Evolutionary conservation across 106 monocot genomes (phyloP), one percentile per base, ranked within the genome.

Genomic region (Triglochin maritima): DNA sequence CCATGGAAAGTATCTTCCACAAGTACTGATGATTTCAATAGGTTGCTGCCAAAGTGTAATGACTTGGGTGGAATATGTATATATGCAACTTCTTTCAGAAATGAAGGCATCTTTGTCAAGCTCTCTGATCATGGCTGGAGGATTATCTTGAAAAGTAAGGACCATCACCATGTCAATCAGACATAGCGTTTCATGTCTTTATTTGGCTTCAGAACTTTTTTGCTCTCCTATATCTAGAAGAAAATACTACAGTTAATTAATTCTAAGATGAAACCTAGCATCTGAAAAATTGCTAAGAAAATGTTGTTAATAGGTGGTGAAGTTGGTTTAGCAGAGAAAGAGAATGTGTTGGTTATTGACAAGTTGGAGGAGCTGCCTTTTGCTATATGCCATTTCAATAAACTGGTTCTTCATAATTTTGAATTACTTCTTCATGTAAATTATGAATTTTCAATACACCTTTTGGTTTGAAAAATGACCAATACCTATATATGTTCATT

Each of bases 301-400:
- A 73, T 59, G 15, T 79, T 46, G 9, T 59, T 42, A 64, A 45
- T 63, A 90, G 90, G 80, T 77, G 56, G 14, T 64, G 66, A 71
- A 9, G 60, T 29, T 62, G 48, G n/a, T 71, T 50, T 14, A 5
- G 11, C 16, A 62, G 56, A 66, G 58, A 64, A 67, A 53, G 67
- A 63, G 55, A 65, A 56, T 9, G 1, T 80, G 47, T 9, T 83
- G 13, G 74, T 56, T 72, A 76, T 87, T 64, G 52, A 70, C 50
- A 79, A 73, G 57, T 55, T 90, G 69, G 81, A 90, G 62, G 77
- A 79, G 53, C 66, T 95, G 12, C 72, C 76, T 17, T 73, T 90
- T 69, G 74, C 73, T 59, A 44, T 95, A 66, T 79, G 72, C 68
- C 70, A 69, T 48, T 62, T 83, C 54, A 95, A 71, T 74, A 96